A percentile compares a stretch with the other conserved stretches of the same genome.
Evolutionary conservation across 2,329 filamentous ascomycete species (phyloP).

Genomic region (Aspergillus caelatus): DNA sequence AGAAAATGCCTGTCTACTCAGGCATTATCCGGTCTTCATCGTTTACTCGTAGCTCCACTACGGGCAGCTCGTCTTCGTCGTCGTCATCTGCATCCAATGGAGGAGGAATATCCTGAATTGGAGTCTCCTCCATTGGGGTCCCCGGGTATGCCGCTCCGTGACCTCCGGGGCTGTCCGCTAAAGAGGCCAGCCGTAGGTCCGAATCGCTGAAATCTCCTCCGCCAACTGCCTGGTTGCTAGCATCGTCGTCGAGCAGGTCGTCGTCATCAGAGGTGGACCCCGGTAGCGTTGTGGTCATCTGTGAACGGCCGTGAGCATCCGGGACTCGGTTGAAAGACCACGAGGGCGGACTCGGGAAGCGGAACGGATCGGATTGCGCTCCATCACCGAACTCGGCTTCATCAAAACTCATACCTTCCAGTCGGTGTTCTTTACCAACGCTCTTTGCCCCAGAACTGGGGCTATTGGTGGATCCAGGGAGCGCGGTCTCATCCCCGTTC

Average conservation of each 20-base stretch:
- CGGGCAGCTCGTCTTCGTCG: conserved; percentile 40
- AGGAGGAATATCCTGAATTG: conserved; percentile 36
- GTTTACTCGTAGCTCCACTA: conserved; percentile 44
- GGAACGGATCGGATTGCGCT: conserved; percentile 27
- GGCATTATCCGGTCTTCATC: conserved; percentile 36
- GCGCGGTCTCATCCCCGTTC: conserved; percentile 34
- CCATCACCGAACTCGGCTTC: conserved; percentile 30
- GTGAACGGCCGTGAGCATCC: conserved; percentile 33
- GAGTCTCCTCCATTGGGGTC: conserved; percentile 30
- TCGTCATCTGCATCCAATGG: conserved; percentile 34
- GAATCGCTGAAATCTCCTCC: conserved; percentile 38
- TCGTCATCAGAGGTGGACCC: conserved; percentile 35
- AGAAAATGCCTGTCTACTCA: conserved; percentile 9
- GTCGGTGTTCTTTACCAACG: conserved; percentile 24
- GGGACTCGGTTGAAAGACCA: conserved; percentile 42
- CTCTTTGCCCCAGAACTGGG: conserved; percentile 27
- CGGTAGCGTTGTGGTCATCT: conserved; percentile 30
- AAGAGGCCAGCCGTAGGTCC: conserved; percentile 35
- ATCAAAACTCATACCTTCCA: conserved; percentile 39
- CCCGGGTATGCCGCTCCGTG: conserved; percentile 20
- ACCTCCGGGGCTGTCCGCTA: conserved; percentile 30
- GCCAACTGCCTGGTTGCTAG: conserved; percentile 44
- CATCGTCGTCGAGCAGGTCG: conserved; percentile 40
- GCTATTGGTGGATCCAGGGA: conserved; percentile 35
- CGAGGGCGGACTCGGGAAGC: conserved; percentile 30